A percentile compares a stretch with the other conserved stretches of the same genome.
Evolutionary conservation across 306 rosid genomes (phyloP).

Genomic region (Neltuma alba): DNA sequence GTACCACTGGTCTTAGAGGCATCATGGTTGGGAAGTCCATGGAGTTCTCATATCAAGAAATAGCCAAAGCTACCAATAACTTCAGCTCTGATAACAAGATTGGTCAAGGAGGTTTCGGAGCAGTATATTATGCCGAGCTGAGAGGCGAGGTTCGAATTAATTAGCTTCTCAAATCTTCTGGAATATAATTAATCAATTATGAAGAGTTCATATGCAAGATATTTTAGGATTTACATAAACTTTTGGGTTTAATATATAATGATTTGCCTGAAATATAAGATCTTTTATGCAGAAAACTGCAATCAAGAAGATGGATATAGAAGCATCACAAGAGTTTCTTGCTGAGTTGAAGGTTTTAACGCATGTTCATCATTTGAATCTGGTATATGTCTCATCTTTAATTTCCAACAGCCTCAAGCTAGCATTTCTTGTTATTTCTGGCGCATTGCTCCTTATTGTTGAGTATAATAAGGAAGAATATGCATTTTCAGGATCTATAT

Average conservation of each 20-base stretch:
- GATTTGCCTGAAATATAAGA: background rate
- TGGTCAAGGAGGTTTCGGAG: background rate
- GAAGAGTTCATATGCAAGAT: background rate
- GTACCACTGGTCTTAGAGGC: background rate
- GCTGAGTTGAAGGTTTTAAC: constrained; percentile 2
- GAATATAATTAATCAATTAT: too few relatives aligned
- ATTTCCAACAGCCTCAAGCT: too few relatives aligned
- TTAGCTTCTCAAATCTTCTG: background rate
- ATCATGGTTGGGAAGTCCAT: background rate
- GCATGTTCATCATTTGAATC: background rate
- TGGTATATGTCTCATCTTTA: background rate
- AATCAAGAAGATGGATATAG: background rate
- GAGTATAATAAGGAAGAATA: too few relatives aligned
- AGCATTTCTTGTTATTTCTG: too few relatives aligned
- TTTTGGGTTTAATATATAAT: background rate
- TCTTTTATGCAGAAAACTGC: background rate
- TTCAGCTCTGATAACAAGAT: background rate
- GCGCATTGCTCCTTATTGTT: too few relatives aligned
- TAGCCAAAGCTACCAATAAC: background rate
- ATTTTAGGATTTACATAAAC: too few relatives aligned
- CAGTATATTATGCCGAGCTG: background rate
- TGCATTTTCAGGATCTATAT: background rate
- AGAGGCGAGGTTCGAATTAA: constrained; percentile 5
- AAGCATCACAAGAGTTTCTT: background rate
- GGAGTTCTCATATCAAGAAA: constrained; percentile 9